phyloP scores from a whole-genome alignment of 2,329 filamentous ascomycete species.

The Berkeleyomyces basicola region DNA sequence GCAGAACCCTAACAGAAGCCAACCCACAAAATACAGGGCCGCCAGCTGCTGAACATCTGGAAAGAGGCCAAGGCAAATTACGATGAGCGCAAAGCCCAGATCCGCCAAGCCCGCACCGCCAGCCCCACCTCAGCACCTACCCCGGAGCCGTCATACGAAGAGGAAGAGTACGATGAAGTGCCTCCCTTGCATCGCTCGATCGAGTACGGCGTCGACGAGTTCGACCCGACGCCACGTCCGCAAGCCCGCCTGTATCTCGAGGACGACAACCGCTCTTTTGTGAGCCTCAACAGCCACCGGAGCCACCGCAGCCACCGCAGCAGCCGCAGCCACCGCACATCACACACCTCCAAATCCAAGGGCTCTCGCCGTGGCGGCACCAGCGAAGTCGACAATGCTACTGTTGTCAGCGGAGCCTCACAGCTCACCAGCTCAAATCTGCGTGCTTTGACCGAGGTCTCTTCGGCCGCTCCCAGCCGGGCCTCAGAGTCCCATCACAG shows the following conservation, averaged over 20 bases:
- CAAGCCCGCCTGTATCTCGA: constrained; percentile 18
- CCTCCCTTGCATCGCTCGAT: constrained; percentile 14
- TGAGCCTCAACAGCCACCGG: constrained; percentile 23
- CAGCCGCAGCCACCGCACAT: constrained; percentile 14
- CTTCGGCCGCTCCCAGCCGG: constrained; percentile 29
- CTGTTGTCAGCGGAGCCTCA: constrained; percentile 21
- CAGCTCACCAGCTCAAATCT: constrained; percentile 35
- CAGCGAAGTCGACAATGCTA: constrained; percentile 6
- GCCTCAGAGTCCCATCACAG: constrained; percentile 20
- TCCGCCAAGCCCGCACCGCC: constrained; percentile 46
- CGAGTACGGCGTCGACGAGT: constrained; percentile 20
- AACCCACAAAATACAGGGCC: constrained; percentile 41
- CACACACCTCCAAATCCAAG: constrained; percentile 9
- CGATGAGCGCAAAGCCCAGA: constrained; percentile 68
- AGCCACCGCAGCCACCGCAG: constrained; percentile 17
- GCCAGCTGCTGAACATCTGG: constrained; percentile 78
- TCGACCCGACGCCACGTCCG: constrained; percentile 13
- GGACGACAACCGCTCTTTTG: constrained; percentile 22
- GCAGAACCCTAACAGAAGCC: neutral
- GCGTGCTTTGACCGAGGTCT: constrained; percentile 35
- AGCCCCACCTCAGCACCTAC: neutral
- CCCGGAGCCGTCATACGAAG: constrained; percentile 11
- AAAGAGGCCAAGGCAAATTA: constrained; percentile 84
- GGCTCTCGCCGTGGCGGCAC: constrained; percentile 15
- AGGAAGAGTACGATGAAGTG: constrained; percentile 14